Evolutionary conservation across 345 rosid genomes (phyloP), one percentile per base, ranked within the genome.

Genomic region (Durio zibethinus): DNA sequence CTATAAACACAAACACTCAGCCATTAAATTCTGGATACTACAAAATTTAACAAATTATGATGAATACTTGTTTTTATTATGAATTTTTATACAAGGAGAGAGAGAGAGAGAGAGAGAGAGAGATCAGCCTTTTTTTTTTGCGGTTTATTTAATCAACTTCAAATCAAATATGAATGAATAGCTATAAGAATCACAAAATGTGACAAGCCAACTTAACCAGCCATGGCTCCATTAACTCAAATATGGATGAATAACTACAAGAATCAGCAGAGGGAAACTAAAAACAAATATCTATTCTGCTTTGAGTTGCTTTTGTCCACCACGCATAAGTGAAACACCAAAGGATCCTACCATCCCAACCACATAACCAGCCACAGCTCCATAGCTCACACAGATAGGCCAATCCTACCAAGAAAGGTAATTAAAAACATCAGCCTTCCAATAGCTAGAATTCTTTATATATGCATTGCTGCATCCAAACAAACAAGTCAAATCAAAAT

Each of bases 341-440:
- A 84, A 59, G 29, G 90, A 87, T 73, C 77, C 88, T 14, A 86
- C 66, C 83, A 85, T 79, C 47, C 89, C 93, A 27, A 81, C 77
- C 66, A 89, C 42, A 76, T 89, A 85, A 47, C 98, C 98, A 54
- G 68, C 80, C 59, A 90, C 73, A 63, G 91, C 90, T 70, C 98
- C 97, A 29, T 89, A 93, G 42, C 87, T 86, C 72, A 94, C 98
- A 83, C 93, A 90, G 70, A 94, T 80, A 10, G 98, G 98, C 98
- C 98, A 94, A 74, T 93, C 95, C 97, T 94, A 72, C 10, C 47
- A 42, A 56, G 15, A 4, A 10, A 73, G 63, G 47, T 56, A 14
- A 73, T 36, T 31, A 9, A 54, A 54, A 36, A 18, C 7, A 53
- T 70, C 54, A 69, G 16, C 25, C 57, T 57, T 69, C 20, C 16